phyloP scores from a whole-genome alignment of 805 yeast species.

The Metschnikowia noctiluminum region DNA sequence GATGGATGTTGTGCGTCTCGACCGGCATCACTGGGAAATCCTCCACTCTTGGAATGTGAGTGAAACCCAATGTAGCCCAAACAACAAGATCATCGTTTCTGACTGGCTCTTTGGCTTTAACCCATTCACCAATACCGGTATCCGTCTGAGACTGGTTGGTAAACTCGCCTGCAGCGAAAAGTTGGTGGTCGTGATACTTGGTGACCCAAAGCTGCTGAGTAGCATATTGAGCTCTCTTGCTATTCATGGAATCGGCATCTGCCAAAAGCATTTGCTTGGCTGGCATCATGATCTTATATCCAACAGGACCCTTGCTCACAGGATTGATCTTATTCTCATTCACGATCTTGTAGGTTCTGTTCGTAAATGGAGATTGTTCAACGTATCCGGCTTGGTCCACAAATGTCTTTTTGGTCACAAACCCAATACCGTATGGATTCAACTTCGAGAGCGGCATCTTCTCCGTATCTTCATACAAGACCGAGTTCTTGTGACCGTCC shows the following conservation, averaged over 20 bases:
- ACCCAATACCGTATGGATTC: slow-evolving; percentile 72
- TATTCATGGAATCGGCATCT: slow-evolving; percentile 57
- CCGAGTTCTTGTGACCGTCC: slow-evolving; percentile 77
- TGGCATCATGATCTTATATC: slow-evolving; percentile 70
- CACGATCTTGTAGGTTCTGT: slow-evolving; percentile 70
- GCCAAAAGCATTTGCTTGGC: slow-evolving; percentile 76
- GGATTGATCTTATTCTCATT: slow-evolving; percentile 72
- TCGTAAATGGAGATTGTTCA: slow-evolving; percentile 74
- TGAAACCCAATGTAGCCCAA: slow-evolving; percentile 79
- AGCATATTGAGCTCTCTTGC: slow-evolving; percentile 69
- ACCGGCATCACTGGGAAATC: slow-evolving; percentile 92
- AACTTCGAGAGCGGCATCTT: slow-evolving; percentile 52
- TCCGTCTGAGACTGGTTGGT: slow-evolving; percentile 74
- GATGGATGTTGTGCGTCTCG: slow-evolving; percentile 63
- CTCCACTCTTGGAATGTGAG: slow-evolving; percentile 79
- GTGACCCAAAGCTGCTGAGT: slow-evolving; percentile 82
- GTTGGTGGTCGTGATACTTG: slow-evolving; percentile 66
- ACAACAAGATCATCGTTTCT: slow-evolving; percentile 75
- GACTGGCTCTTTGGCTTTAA: slow-evolving; percentile 61
- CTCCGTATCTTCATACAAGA: slow-evolving; percentile 64
- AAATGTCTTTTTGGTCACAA: slow-evolving; percentile 55
- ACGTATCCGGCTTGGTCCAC: slow-evolving; percentile 69
- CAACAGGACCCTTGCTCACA: slow-evolving; percentile 67
- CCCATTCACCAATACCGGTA: slow-evolving; percentile 71
- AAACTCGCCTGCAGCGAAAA: slow-evolving; percentile 82